A percentile compares a stretch with the other conserved stretches of the same genome.
These are phyloP conservation scores for Cicer yamashitae DNA, from an alignment of 306 rosid species.

Conservation along the genomic window DNA sequence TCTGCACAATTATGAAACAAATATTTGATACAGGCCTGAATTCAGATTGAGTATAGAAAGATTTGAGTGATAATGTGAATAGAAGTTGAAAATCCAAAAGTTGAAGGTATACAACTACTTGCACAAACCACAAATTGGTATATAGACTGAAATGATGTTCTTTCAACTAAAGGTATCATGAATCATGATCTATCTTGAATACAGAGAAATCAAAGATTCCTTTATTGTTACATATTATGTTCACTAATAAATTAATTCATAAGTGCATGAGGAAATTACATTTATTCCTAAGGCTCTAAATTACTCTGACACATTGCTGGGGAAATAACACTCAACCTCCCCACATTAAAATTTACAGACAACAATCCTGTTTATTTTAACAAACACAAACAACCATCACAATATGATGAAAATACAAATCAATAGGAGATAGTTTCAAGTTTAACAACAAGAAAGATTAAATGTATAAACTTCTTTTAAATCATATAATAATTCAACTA, in stretches of 20 bases:
- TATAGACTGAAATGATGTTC: conserved; percentile 16
- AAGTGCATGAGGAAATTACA: conserved; percentile 11
- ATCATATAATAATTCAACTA: conserved; percentile 22
- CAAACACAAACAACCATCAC: conserved; percentile 9
- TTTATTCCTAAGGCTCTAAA: conserved; percentile 17
- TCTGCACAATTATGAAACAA: conserved; percentile 58
- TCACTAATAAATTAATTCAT: conserved; percentile 2
- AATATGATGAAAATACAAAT: conserved; percentile 2
- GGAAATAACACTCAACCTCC: conserved; percentile 10
- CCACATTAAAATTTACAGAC: conserved; percentile 1
- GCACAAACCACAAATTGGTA: conserved; percentile 33
- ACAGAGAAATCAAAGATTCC: conserved; percentile 7
- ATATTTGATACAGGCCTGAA: conserved; percentile 16
- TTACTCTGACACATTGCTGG: neutral
- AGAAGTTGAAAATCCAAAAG: conserved; percentile 28
- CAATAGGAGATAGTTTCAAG: neutral
- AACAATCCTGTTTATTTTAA: neutral
- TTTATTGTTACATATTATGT: conserved; percentile 1
- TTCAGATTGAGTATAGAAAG: conserved; percentile 25
- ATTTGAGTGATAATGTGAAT: neutral
- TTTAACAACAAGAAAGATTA: conserved; percentile 11
- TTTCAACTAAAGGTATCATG: conserved; percentile 13
- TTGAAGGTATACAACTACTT: conserved; percentile 18
- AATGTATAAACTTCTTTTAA: conserved; percentile 12
- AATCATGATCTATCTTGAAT: conserved; percentile 17